Conservation (phyloP, 2,329 filamentous ascomycete genomes). For the Pezicula radicicola region DNA sequence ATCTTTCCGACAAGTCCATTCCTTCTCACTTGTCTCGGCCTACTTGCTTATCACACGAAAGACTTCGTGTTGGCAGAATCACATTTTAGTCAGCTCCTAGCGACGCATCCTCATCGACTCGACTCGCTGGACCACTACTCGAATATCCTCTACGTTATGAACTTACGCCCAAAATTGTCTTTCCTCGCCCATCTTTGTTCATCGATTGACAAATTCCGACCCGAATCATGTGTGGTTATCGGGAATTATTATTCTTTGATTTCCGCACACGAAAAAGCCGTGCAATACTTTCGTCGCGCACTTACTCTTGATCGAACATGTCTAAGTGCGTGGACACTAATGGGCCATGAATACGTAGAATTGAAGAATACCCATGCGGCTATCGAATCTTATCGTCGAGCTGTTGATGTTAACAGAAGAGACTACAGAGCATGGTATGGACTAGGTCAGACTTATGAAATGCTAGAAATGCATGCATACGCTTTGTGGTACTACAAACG, state of each 20-base stretch:
- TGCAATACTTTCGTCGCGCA: constrained; percentile 94
- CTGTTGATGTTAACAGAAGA: constrained; percentile 91
- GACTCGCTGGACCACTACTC: constrained; percentile 95
- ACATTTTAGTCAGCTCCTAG: constrained; percentile 75
- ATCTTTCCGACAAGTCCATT: constrained; percentile 91
- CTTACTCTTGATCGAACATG: constrained; percentile 87
- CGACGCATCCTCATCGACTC: constrained; percentile 69
- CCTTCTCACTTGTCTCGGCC: constrained; percentile 82
- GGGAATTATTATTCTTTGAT: constrained; percentile 96
- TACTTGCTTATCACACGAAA: constrained; percentile 89
- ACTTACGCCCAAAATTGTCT: constrained; percentile 80
- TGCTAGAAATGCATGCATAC: constrained; percentile 97
- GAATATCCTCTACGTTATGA: constrained; percentile 95
- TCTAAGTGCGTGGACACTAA: constrained; percentile 93
- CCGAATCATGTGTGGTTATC: constrained; percentile 94
- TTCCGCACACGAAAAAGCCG: constrained; percentile 94
- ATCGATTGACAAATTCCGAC: constrained; percentile 90
- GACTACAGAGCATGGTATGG: constrained; percentile 99
- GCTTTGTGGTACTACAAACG: constrained; percentile 97
- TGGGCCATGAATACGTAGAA: constrained; percentile 98
- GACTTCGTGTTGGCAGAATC: constrained; percentile 67
- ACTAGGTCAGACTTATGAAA: constrained; percentile 93
- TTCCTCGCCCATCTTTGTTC: constrained; percentile 91
- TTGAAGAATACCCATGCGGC: constrained; percentile 98
- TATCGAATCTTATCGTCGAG: constrained; percentile 93